A percentile compares a stretch with the other conserved stretches of the same genome.
Conservation (phyloP, 805 yeast species). For the Zygoascus flipseniorum region DNA sequence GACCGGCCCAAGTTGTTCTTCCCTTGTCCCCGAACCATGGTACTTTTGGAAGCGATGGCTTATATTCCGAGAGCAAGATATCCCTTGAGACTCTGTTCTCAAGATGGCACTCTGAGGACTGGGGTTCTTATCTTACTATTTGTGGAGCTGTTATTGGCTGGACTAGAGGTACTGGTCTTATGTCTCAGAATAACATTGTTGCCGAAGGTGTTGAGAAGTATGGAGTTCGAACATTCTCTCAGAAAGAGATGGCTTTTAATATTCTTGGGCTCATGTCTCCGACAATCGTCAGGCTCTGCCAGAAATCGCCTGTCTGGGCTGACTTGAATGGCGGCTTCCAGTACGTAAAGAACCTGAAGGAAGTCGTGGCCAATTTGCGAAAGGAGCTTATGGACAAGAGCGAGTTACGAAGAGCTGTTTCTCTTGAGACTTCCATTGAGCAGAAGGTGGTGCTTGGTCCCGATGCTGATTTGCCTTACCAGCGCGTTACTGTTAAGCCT, state of each 20-base stretch:
- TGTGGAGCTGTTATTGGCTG: constrained; percentile 99
- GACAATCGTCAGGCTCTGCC: constrained; percentile 75
- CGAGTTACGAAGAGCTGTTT: constrained; percentile 90
- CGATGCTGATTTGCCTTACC: constrained; percentile 76
- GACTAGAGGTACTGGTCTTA: constrained; percentile 99
- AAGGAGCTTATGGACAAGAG: constrained; percentile 64
- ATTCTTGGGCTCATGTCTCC: constrained; percentile 89
- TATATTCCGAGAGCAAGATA: constrained; percentile 95
- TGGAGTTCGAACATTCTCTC: constrained; percentile 97
- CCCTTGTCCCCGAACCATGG: constrained; percentile 99
- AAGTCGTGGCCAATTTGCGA: constrained; percentile 73
- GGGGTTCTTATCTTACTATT: constrained; percentile 88
- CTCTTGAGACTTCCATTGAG: constrained; percentile 87
- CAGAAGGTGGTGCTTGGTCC: constrained; percentile 80
- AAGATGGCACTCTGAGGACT: constrained; percentile 98
- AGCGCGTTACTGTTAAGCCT: constrained; percentile 73
- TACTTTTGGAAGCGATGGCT: constrained; percentile 96
- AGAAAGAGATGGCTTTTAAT: constrained; percentile 99
- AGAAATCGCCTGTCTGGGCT: constrained; percentile 91
- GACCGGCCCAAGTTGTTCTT: constrained; percentile 96
- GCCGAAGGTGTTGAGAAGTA: constrained; percentile 94
- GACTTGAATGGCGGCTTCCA: constrained; percentile 99
- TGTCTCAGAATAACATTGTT: constrained; percentile 94
- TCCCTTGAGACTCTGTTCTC: constrained; percentile 93
- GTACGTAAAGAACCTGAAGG: constrained; percentile 84